These are phyloP conservation scores for Colletotrichum falcatum DNA, from an alignment of 2,329 filamentous ascomycete genomes.

Conservation along the genomic window DNA sequence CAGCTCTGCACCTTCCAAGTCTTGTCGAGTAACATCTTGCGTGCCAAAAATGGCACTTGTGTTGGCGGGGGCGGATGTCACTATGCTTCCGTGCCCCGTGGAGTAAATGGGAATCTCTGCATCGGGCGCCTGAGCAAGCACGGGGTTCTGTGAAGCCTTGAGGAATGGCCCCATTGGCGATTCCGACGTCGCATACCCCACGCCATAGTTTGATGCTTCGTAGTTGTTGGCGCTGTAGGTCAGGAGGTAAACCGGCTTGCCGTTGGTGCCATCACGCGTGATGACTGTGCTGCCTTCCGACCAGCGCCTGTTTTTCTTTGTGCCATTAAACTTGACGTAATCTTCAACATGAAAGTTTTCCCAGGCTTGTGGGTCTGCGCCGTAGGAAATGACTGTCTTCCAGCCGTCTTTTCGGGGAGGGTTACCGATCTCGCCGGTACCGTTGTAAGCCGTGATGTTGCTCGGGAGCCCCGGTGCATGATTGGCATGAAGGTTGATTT, in stretches of 20 bases:
- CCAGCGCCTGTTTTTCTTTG: constrained; percentile 52
- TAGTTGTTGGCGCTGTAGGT: constrained; percentile 52
- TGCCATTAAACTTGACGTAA: constrained; percentile 49
- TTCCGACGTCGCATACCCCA: constrained; percentile 50
- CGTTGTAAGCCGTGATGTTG: constrained; percentile 51
- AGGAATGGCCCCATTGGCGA: constrained; percentile 50
- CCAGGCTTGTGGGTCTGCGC: constrained; percentile 51
- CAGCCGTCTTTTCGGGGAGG: constrained; percentile 53
- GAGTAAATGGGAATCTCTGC: constrained; percentile 49
- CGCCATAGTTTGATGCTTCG: constrained; percentile 53
- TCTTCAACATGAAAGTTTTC: constrained; percentile 53
- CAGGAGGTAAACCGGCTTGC: constrained; percentile 48
- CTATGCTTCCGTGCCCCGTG: constrained; percentile 51
- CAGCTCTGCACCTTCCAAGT: constrained; percentile 48
- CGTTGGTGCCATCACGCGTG: constrained; percentile 42
- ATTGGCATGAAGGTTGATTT: constrained; percentile 47
- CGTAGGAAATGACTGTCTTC: constrained; percentile 53
- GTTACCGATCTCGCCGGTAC: constrained; percentile 49
- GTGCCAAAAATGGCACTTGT: constrained; percentile 43
- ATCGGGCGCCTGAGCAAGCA: constrained; percentile 48
- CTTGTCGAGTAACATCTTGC: constrained; percentile 49
- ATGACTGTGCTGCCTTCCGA: constrained; percentile 52
- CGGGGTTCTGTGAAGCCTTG: constrained; percentile 49
- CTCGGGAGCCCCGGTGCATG: constrained; percentile 45
- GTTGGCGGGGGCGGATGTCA: constrained; percentile 47